Evolutionary conservation across 1,284 basidiomycete genomes (phyloP), one percentile per base, ranked within the genome.

Genomic region (Grifola frondosa): DNA sequence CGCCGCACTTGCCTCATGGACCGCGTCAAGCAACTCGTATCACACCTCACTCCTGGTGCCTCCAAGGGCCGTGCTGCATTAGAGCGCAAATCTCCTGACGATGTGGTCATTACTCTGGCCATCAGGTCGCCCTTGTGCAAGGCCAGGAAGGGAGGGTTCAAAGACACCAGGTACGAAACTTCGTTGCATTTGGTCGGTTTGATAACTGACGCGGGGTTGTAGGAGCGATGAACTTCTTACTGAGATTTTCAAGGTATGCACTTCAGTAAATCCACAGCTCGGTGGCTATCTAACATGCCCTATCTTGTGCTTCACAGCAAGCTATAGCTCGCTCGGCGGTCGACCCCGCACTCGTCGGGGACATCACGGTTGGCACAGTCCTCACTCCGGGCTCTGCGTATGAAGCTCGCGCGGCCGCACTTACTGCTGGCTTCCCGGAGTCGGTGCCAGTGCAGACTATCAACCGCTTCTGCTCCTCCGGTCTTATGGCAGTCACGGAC

Each of bases 401-500:
- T 56, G 80, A 81, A 47, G 86, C 84, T 6, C 76, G 88, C 31
- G 74, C 81, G 29, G 84, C 90, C 13, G 80, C 87, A 12, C 74
- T 93, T 32, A 85, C 88, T 4, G 90, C 90, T 17, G 91, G 91
- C 5, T 82, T 90, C 49, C 89, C 90, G 0, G 84, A 87, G 28
- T 76, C 75, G 9, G 81, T 87, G 2, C 88, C 91, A 2, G 68
- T 90, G 6, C 82, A 91, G 61, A 75, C 75, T 37, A 68, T 92
- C 59, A 91, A 91, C 62, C 74, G 90, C 30, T 91, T 85, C 65
- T 91, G 88, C 57, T 86, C 85, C 1, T 86, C 82, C 47, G 87
- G 87, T 22, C 74, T 88, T 24, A 87, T 87, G 80, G 78, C 83
- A 8, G 70, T 81, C 13, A 84, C 81, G 3, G 75, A 77, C 28